Evolutionary conservation across 2,329 filamentous ascomycete species (phyloP).

Genomic region (Zopfia rhizophila): DNA sequence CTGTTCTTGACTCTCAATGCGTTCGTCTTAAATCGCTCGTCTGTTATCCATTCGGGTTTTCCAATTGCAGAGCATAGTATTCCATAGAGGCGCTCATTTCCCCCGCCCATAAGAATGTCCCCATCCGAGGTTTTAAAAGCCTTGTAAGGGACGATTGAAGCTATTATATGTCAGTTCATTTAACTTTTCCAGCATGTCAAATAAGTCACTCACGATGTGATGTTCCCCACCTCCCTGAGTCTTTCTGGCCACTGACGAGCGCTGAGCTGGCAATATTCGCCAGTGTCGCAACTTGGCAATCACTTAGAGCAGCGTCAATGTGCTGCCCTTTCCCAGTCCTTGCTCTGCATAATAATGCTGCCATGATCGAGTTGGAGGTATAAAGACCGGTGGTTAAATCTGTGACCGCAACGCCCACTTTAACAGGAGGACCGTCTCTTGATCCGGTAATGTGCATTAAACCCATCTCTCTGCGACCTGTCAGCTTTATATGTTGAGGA

Average conservation of each 20-base stretch:
- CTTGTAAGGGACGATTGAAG: constrained; percentile 96
- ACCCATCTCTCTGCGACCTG: constrained; percentile 75
- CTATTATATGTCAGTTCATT: constrained; percentile 56
- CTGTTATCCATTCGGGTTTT: constrained; percentile 67
- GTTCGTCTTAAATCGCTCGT: constrained; percentile 68
- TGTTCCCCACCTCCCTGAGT: constrained; percentile 93
- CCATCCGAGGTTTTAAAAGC: constrained; percentile 76
- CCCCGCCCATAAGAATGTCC: constrained; percentile 71
- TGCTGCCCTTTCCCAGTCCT: constrained; percentile 86
- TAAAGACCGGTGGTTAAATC: constrained; percentile 96
- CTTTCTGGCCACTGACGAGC: constrained; percentile 85
- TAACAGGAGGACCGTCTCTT: constrained; percentile 89
- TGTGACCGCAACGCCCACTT: constrained; percentile 96
- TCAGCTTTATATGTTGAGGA: constrained; percentile 21
- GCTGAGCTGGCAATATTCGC: constrained; percentile 96
- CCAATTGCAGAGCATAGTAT: constrained; percentile 67
- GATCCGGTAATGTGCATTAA: constrained; percentile 98
- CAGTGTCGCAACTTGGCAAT: constrained; percentile 93
- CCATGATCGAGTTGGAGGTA: constrained; percentile 95
- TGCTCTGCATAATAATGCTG: constrained; percentile 80
- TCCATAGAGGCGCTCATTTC: constrained; percentile 71
- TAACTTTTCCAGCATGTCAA: neutral
- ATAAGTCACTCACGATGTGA: constrained; percentile 77
- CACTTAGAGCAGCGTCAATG: constrained; percentile 89
- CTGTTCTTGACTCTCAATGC: constrained; percentile 73